Base-by-base conservation (phyloP, 2,329 filamentous ascomycete species). In the Alternaria hordeiaustralica region DNA sequence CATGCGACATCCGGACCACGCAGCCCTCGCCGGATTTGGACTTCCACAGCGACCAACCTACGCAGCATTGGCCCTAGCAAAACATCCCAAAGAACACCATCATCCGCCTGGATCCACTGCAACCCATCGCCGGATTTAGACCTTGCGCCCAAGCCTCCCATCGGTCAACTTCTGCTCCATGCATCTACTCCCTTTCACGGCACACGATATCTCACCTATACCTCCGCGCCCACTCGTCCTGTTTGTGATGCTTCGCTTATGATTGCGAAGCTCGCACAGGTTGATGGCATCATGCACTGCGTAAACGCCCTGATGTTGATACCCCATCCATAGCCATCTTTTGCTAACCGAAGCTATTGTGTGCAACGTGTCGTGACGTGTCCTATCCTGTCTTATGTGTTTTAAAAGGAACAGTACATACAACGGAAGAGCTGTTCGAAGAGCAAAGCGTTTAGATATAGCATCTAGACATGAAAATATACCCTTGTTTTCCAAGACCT, bases 161-260 rank as follows among this genome's bases (percentile, higher is more conserved):
- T 53, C 36, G 30, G 15, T 11, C 9, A 33, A 53, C 20, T 15
- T 25, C 36, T 53, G 28, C 49, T 53, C 20, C 53, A 55, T 44
- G 33, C 36, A 18, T 15, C 10, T 9, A 55, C 11, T 15, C 20
- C 25, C 45, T 50, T 43, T 36, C 21, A 12, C 55, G 41, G 53
- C 43, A 41, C 28, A 13, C 33, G 49, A 28, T 30, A 36, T 20
- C 20, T 25, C 49, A n/a, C 30, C 33, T 49, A 25, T 45, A 49
- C n/a, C 10, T 57, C 18, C 26, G 8, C 45, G 44, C 41, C 44
- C 25, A 49, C 25, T 13, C 44, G 3, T n/a, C 33, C 36, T 21
- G 26, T 45, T 45, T 50, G 55, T 61, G 54, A 61, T 61, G 54
- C 59, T 58, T 61, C 46, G 45, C 45, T 61, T 21, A 61, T 58